These are phyloP conservation scores for Fonsecaea pugnacius DNA, from an alignment of 2,329 filamentous ascomycete species.

Conservation along the genomic window DNA sequence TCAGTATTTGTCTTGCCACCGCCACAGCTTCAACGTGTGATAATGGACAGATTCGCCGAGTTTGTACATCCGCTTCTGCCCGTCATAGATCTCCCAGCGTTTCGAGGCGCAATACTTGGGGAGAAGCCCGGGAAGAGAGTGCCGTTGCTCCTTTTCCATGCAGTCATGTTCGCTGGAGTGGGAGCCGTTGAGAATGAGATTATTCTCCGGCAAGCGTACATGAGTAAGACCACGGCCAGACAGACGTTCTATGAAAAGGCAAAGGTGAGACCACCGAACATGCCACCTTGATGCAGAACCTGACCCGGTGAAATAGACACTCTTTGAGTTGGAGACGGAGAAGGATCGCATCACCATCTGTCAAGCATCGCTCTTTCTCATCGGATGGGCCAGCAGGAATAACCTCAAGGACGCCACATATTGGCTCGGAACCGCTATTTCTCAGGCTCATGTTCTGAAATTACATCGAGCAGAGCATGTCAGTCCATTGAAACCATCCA, in stretches of 20 bases:
- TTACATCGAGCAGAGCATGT: neutral
- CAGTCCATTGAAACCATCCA: neutral
- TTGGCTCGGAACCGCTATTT: conserved; percentile 7
- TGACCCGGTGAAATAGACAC: neutral
- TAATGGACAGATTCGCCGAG: conserved; percentile 4
- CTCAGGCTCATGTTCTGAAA: conserved; percentile 4
- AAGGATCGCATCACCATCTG: conserved; percentile 11
- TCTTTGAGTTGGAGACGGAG: conserved; percentile 14
- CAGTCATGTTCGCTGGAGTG: conserved; percentile 13
- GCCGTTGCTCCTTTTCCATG: conserved; percentile 15
- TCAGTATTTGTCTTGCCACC: conserved; percentile 7
- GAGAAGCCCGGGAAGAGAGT: neutral
- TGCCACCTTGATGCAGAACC: neutral
- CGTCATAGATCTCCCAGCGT: neutral
- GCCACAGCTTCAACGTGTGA: neutral
- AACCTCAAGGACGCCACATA: conserved; percentile 8
- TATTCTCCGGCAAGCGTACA: conserved; percentile 8
- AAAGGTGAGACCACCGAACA: conserved; percentile 1
- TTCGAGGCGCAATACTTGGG: neutral
- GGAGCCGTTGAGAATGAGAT: conserved; percentile 10
- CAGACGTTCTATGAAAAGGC: conserved; percentile 10
- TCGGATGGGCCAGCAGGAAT: conserved; percentile 13
- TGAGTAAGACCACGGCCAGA: conserved; percentile 6
- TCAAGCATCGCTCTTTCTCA: conserved; percentile 17
- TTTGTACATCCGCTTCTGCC: conserved; percentile 14